Percentiles rank a stretch among this genome's conserved stretches.
phyloP scores from a whole-genome alignment of 345 rosid species.

The Mallotus nudiflorus region DNA sequence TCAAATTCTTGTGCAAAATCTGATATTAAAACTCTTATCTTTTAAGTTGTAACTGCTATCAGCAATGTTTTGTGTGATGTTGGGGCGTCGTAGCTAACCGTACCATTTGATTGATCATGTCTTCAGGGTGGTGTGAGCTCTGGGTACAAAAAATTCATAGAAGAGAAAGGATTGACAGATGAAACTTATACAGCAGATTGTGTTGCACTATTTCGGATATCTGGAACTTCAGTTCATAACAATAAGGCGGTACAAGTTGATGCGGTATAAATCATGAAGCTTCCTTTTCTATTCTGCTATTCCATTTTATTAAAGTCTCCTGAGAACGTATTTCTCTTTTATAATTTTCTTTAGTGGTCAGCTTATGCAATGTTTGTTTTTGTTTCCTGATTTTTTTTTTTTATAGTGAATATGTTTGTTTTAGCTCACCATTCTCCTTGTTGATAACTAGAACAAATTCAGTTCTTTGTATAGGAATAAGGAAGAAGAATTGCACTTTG shows the following conservation, averaged over 20 bases:
- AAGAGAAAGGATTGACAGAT: slow-evolving; percentile 63
- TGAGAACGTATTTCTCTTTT: neutral
- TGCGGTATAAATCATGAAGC: slow-evolving; percentile 48
- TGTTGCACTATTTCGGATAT: slow-evolving; percentile 78
- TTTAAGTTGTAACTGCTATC: no score
- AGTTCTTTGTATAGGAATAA: no score
- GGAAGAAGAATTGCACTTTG: no score
- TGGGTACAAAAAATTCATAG: slow-evolving; percentile 69
- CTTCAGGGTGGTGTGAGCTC: slow-evolving; percentile 91
- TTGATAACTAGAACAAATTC: neutral
- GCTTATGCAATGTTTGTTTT: neutral
- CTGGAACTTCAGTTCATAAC: slow-evolving; percentile 78
- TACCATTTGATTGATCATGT: slow-evolving; percentile 25
- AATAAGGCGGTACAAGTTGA: slow-evolving; percentile 82
- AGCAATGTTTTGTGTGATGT: slow-evolving; percentile 15
- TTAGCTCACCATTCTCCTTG: neutral
- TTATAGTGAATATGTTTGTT: neutral
- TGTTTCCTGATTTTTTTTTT: neutral
- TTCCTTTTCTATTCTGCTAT: slow-evolving; percentile 6
- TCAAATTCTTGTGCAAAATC: slow-evolving; percentile 1
- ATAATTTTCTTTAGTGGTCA: neutral
- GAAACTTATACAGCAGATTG: slow-evolving; percentile 70
- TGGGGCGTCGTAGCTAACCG: slow-evolving; percentile 13
- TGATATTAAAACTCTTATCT: neutral
- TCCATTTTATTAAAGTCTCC: neutral